These are phyloP conservation scores for Nitzschia sp. DNA, from an alignment of 108 stramenopile species.

Conservation along the genomic window DNA sequence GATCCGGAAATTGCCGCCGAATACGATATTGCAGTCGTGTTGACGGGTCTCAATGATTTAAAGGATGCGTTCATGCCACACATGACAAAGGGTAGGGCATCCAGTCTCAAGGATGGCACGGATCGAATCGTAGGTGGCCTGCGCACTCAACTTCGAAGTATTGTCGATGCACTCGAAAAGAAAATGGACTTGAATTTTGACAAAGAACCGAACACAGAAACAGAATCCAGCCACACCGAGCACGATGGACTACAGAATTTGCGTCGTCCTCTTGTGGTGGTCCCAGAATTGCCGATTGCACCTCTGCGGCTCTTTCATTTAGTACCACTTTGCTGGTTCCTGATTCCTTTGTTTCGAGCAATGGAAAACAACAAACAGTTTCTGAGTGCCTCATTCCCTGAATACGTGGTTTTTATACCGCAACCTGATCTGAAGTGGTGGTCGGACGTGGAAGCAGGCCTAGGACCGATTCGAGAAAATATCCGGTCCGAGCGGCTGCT, in stretches of 20 bases:
- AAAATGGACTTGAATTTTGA: constrained; percentile 27
- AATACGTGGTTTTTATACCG: constrained; percentile 57
- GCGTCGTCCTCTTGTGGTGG: constrained; percentile 47
- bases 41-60: constrained; percentile 70
- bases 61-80: constrained; percentile 66
- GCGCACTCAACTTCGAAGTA: constrained; percentile 10
- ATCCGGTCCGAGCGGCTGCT: constrained; percentile 38
- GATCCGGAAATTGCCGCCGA: constrained; percentile 30
- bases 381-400: constrained; percentile 47
- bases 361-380: constrained; percentile 59
- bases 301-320: constrained; percentile 44
- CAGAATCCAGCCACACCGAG: background rate
- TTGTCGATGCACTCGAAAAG: constrained; percentile 34
- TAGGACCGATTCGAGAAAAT: constrained; percentile 35
- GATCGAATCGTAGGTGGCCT: constrained; percentile 14
- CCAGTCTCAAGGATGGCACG: constrained; percentile 14
- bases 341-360: constrained; percentile 40
- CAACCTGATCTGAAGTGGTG: constrained; percentile 40
- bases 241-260: background rate
- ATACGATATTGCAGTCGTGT: constrained; percentile 67
- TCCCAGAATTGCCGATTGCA: constrained; percentile 59
- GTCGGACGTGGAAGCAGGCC: constrained; percentile 36
- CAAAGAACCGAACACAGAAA: constrained; percentile 2
- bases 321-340: constrained; percentile 60
- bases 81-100: constrained; percentile 13